These are phyloP conservation scores for Colletotrichum sp. DNA, from an alignment of 2,329 filamentous ascomycete genomes.

Conservation along the genomic window DNA sequence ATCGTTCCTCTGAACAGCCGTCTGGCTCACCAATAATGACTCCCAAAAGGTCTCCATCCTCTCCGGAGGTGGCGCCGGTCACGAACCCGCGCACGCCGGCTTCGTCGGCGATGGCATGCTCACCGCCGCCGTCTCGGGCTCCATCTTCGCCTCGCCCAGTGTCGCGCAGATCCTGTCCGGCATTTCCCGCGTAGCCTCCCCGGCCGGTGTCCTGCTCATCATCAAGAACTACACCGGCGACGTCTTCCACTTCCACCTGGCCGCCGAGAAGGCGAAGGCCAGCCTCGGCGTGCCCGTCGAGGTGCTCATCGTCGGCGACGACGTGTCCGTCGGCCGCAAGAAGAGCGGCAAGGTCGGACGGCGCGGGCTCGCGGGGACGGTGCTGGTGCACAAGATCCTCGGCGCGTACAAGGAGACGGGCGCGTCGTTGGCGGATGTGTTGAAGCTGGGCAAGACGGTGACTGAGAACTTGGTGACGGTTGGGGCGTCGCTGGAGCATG, in stretches of 20 bases:
- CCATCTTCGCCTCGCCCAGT: slow-evolving; percentile 69
- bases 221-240: slow-evolving; percentile 71
- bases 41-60: slow-evolving; percentile 50
- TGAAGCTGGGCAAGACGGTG: slow-evolving; percentile 42
- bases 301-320: slow-evolving; percentile 57
- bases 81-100: slow-evolving; percentile 68
- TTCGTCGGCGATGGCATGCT: slow-evolving; percentile 70
- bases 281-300: slow-evolving; percentile 2
- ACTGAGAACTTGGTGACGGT: slow-evolving; percentile 56
- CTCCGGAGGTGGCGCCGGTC: slow-evolving; percentile 61
- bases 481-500: slow-evolving; percentile 56
- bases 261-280: slow-evolving; percentile 32
- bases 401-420: slow-evolving; percentile 53
- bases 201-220: slow-evolving; percentile 67
- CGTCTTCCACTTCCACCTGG: slow-evolving; percentile 58
- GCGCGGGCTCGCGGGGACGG: slow-evolving; percentile 70
- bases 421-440: slow-evolving; percentile 46
- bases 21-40: slow-evolving; percentile 14
- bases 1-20: no score
- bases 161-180: slow-evolving; percentile 68
- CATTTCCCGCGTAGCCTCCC: slow-evolving; percentile 57
- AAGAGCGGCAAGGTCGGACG: slow-evolving; percentile 70
- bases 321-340: slow-evolving; percentile 66
- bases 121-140: slow-evolving; percentile 67
- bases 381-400: slow-evolving; percentile 69